Percentiles rank a stretch among this genome's conserved stretches.
Evolutionary conservation across 1,284 basidiomycete species (phyloP).

Genomic region (Kwoniella shivajii): DNA sequence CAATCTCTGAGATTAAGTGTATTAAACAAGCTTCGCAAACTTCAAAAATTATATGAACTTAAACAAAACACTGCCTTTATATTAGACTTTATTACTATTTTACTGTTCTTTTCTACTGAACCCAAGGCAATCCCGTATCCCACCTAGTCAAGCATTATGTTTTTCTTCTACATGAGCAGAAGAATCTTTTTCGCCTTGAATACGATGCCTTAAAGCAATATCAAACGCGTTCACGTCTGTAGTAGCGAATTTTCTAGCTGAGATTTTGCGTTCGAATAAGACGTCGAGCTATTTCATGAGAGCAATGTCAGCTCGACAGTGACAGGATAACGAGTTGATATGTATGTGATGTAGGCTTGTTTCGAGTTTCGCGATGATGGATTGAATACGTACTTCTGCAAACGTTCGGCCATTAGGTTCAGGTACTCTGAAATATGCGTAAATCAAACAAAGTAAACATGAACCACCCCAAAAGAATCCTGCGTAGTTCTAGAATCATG

Average conservation of each 20-base stretch:
- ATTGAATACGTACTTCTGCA: slow-evolving; percentile 41
- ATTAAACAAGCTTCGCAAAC: too few relatives aligned
- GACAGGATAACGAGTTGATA: not conserved
- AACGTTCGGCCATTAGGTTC: slow-evolving; percentile 55
- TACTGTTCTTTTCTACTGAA: not conserved
- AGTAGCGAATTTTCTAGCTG: slow-evolving; percentile 32
- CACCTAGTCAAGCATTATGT: not conserved
- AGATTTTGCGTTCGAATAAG: slow-evolving; percentile 51
- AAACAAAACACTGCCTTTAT: too few relatives aligned
- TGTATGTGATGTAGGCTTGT: not conserved
- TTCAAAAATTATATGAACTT: too few relatives aligned
- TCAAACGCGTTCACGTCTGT: slow-evolving; percentile 30
- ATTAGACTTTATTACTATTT: too few relatives aligned
- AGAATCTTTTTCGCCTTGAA: slow-evolving; percentile 17
- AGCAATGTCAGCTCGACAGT: too few relatives aligned
- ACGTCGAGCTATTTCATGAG: slow-evolving; percentile 50
- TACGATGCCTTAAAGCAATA: slow-evolving; percentile 20
- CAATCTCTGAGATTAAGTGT: too few relatives aligned
- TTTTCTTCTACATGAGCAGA: slow-evolving; percentile 16
- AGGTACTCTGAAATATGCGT: slow-evolving; percentile 52
- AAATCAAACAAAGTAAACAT: slow-evolving; percentile 51
- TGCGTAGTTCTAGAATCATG: slow-evolving; percentile 31
- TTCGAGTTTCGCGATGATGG: not conserved
- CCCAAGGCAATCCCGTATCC: not conserved
- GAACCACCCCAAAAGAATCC: slow-evolving; percentile 51